phyloP scores from a whole-genome alignment of 306 rosid genomes.

The Dalbergia cochinchinensis region DNA sequence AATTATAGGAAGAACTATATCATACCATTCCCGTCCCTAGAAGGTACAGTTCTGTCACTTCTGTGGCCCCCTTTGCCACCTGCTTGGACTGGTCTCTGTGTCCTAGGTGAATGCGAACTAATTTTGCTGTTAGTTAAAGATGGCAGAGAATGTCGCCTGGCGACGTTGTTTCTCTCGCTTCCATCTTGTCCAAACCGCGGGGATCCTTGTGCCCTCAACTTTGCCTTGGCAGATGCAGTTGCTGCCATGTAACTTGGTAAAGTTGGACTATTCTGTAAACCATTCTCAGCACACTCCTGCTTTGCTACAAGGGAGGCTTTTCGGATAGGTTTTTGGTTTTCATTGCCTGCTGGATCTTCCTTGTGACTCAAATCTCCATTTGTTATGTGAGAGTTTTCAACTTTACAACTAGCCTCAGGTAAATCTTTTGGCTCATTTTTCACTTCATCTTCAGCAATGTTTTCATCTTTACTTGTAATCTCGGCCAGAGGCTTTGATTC shows the following conservation, averaged over 20 bases:
- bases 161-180: conserved; percentile 62
- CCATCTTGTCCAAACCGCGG: conserved; percentile 80
- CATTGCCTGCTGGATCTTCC: conserved; percentile 71
- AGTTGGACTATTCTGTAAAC: conserved; percentile 72
- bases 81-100: conserved; percentile 76
- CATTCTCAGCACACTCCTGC: conserved; percentile 85
- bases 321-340: conserved; percentile 74
- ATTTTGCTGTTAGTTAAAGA: conserved; percentile 77
- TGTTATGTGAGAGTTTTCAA: conserved; percentile 57
- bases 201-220: conserved; percentile 95
- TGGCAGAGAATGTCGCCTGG: conserved; percentile 90
- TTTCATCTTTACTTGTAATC: conserved; percentile 59
- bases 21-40: conserved; percentile 88
- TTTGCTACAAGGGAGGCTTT: conserved; percentile 69
- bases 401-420: conserved; percentile 57
- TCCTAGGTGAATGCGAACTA: conserved; percentile 91
- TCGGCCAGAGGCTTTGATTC: conserved; percentile 66
- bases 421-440: conserved; percentile 55
- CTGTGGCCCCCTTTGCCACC: conserved; percentile 77
- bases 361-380: conserved; percentile 70
- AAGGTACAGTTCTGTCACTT: conserved; percentile 63
- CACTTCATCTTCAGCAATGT: conserved; percentile 54
- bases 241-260: conserved; percentile 98
- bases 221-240: conserved; percentile 97
- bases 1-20: conserved; percentile 9